Percentiles rank a stretch among this genome's conserved stretches.
phyloP scores from a whole-genome alignment of 768 basidiomycete species.

The Melanogaster broomeanus region DNA sequence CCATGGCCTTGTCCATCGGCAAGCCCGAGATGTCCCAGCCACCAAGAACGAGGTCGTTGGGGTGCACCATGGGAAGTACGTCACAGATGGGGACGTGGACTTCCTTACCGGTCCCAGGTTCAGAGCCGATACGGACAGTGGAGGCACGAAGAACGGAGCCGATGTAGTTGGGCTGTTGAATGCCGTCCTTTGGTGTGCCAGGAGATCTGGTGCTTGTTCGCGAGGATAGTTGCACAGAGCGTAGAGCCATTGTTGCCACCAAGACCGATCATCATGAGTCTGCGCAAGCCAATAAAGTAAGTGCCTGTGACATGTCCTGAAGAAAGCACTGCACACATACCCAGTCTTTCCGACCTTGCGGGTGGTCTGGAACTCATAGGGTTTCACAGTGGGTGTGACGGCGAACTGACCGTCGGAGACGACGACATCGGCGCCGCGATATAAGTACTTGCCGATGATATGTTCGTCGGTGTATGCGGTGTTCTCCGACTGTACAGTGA shows the following conservation, averaged over 20 bases:
- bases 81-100: constrained; percentile 91
- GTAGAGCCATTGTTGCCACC: constrained; percentile 99
- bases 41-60: constrained; percentile 95
- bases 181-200: constrained; percentile 94
- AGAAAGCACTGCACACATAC: constrained; percentile 49
- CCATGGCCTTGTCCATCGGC: constrained; percentile 90
- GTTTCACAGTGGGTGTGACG: constrained; percentile 76
- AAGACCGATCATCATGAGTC: constrained; percentile 95
- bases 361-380: constrained; percentile 90
- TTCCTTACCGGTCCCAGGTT: constrained; percentile 80
- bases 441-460: constrained; percentile 80
- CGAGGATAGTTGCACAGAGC: constrained; percentile 90
- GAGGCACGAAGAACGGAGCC: constrained; percentile 96
- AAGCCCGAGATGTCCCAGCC: constrained; percentile 97
- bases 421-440: constrained; percentile 74
- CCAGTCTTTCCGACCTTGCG: constrained; percentile 89
- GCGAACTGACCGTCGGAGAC: constrained; percentile 74
- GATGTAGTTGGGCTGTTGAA: constrained; percentile 96
- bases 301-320: constrained; percentile 3
- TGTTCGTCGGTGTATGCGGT: constrained; percentile 79
- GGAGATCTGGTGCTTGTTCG: constrained; percentile 90
- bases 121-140: constrained; percentile 87
- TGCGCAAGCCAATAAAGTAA: constrained; percentile 29
- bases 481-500: constrained; percentile 82
- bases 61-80: constrained; percentile 96